Evolutionary conservation across 331 rosid species (phyloP).

Genomic region (Spiraea crenata): DNA sequence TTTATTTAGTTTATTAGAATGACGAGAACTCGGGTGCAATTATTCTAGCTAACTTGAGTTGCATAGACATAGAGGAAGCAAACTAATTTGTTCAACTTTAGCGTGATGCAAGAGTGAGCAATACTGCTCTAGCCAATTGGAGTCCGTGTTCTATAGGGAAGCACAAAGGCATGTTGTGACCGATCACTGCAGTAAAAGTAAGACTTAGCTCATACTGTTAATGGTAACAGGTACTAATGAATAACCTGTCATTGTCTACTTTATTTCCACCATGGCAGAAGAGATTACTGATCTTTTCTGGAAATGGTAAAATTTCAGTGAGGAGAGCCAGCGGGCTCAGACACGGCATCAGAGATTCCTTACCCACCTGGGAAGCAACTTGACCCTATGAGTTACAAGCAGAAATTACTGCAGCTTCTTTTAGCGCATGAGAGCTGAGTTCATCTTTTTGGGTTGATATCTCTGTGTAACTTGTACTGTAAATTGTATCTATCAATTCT

Average conservation of each 20-base stretch:
- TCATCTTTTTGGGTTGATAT: too few species aligned
- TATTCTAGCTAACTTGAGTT: too few species aligned
- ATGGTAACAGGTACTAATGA: background rate
- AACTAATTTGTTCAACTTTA: too few species aligned
- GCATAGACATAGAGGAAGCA: too few species aligned
- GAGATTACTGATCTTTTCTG: conserved; percentile 2
- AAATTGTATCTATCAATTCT: too few species aligned
- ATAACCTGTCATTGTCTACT: background rate
- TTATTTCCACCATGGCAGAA: background rate
- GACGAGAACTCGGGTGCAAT: too few species aligned
- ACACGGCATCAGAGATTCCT: conserved; percentile 41
- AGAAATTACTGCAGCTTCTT: background rate
- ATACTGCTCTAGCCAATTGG: too few species aligned
- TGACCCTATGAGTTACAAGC: background rate
- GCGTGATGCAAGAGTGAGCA: too few species aligned
- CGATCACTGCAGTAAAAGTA: conserved; percentile 3
- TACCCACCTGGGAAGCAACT: conserved; percentile 14
- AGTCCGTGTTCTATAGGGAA: too few species aligned
- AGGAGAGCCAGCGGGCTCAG: background rate
- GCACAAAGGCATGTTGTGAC: background rate
- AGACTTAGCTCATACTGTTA: conserved; percentile 12
- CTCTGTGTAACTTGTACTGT: too few species aligned
- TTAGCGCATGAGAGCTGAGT: background rate
- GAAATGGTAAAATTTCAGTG: conserved; percentile 13
- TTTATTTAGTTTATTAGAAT: too few species aligned